Evolutionary conservation across 1,284 basidiomycete genomes (phyloP).

Genomic region (Anthracocystis panici-leucophaei): DNA sequence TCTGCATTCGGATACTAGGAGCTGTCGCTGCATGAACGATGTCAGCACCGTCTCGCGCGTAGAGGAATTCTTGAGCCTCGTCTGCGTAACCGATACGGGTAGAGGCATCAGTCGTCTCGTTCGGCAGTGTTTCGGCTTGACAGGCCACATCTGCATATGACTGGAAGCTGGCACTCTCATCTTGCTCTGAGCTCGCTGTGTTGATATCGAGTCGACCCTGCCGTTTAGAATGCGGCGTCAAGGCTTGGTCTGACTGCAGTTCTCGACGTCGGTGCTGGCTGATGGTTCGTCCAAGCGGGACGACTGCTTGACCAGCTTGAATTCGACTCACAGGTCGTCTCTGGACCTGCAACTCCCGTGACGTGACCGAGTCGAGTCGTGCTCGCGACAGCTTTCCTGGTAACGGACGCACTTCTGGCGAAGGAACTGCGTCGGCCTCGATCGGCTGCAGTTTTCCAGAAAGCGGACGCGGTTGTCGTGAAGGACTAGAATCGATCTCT

Average conservation of each 20-base stretch:
- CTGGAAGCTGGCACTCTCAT: no score
- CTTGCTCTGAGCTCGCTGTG: background rate
- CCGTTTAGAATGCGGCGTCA: background rate
- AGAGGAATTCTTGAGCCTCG: background rate
- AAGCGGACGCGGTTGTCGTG: no score
- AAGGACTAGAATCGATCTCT: no score
- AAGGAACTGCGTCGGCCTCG: background rate
- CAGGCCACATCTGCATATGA: background rate
- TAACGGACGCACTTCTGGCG: background rate
- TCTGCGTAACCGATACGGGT: background rate
- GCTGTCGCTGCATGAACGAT: background rate
- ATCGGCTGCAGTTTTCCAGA: background rate
- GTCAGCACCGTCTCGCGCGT: background rate
- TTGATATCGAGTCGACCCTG: background rate
- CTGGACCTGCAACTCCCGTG: no score
- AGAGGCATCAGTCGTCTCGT: background rate
- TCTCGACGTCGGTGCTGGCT: background rate
- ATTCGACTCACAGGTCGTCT: background rate
- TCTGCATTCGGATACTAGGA: background rate
- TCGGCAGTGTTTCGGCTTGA: background rate
- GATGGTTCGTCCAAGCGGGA: background rate
- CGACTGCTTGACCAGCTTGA: background rate
- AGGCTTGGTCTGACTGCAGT: background rate
- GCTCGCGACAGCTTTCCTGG: constrained; percentile 3
- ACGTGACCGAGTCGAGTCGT: background rate